These are phyloP conservation scores for Trichoderma atrobrunneum DNA, from an alignment of 2,329 filamentous ascomycete species.

Conservation along the genomic window DNA sequence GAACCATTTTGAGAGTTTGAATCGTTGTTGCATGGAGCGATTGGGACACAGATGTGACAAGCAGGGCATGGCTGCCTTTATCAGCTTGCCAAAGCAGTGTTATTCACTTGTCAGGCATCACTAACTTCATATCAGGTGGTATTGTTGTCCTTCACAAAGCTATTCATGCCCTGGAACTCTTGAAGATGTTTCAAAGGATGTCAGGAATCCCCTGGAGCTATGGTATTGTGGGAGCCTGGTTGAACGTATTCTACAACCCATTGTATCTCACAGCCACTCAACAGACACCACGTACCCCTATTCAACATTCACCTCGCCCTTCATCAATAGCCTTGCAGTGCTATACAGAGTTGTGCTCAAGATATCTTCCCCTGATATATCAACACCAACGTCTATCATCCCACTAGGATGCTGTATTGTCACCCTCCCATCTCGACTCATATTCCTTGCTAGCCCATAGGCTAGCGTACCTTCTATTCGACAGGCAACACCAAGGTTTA, in stretches of 20 bases:
- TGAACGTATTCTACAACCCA: too few relatives aligned
- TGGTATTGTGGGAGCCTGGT: too few relatives aligned
- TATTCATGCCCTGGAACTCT: too few relatives aligned
- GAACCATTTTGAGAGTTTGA: too few relatives aligned
- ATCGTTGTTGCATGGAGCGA: too few relatives aligned
- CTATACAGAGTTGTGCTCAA: background rate
- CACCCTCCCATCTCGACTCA: background rate
- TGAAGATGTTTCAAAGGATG: rapidly evolving
- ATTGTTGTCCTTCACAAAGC: too few relatives aligned
- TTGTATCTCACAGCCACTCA: background rate
- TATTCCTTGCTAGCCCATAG: background rate
- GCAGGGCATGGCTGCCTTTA: too few relatives aligned
- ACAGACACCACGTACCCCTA: background rate
- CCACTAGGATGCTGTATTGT: background rate
- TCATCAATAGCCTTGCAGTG: background rate
- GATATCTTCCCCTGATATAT: background rate
- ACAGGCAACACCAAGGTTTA: background rate
- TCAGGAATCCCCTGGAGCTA: too few relatives aligned
- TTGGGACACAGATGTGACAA: too few relatives aligned
- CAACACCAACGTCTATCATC: background rate
- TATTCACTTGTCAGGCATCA: too few relatives aligned
- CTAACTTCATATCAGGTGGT: too few relatives aligned
- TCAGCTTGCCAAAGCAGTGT: too few relatives aligned
- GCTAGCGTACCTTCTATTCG: background rate
- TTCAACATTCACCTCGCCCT: background rate